phyloP scores from a whole-genome alignment of 2,329 filamentous ascomycete genomes.

The Cercospora janseana region DNA sequence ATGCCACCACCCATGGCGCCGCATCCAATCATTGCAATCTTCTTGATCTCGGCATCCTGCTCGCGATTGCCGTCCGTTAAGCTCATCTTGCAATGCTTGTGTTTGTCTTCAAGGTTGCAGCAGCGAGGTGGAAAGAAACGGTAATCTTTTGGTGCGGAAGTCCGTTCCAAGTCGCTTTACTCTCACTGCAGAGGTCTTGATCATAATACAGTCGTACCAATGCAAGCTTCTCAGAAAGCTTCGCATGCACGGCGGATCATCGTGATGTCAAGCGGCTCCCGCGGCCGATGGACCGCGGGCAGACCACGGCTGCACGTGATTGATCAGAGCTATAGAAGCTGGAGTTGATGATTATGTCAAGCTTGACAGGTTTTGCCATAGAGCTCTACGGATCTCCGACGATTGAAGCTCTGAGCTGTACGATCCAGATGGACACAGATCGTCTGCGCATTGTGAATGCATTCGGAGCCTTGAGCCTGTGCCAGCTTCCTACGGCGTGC shows the following conservation, averaged over 20 bases:
- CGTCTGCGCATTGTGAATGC: not conserved
- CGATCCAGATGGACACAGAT: not conserved
- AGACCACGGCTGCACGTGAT: conserved; percentile 1
- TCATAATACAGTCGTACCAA: not conserved
- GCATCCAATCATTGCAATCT: conserved; percentile 57
- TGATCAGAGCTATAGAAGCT: not conserved
- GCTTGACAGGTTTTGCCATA: too few species aligned
- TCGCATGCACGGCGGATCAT: conserved; percentile 11
- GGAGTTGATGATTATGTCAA: not conserved
- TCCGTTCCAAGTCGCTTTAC: not conserved
- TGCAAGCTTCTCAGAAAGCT: conserved; percentile 11
- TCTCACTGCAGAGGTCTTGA: not conserved
- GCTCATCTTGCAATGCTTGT: conserved; percentile 1
- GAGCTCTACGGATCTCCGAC: not conserved
- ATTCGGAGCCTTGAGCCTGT: not conserved
- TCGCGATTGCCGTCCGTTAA: conserved; percentile 14
- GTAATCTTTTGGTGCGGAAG: not conserved
- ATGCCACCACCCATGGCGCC: conserved; percentile 62
- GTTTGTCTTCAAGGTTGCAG: not conserved
- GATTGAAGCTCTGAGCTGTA: not conserved
- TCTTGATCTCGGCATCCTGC: conserved; percentile 33
- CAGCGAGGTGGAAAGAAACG: not conserved
- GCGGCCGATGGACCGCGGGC: not conserved
- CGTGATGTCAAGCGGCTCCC: conserved; percentile 16
- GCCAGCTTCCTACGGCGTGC: too few species aligned